Conservation (phyloP, 2,329 filamentous ascomycete genomes). For the Colletotrichum orchidophilum region DNA sequence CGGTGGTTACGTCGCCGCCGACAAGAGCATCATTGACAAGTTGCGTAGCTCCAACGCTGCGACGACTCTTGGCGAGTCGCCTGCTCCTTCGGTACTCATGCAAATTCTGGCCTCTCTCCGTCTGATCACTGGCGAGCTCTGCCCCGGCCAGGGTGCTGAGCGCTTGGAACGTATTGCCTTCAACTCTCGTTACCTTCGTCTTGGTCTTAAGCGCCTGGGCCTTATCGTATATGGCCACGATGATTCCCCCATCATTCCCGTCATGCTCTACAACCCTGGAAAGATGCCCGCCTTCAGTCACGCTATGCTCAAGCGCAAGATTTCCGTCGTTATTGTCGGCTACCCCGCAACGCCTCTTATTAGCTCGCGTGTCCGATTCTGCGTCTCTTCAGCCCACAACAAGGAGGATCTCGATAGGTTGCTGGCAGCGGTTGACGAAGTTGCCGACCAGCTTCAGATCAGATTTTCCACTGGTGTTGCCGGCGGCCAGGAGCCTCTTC, state of each 20-base stretch:
- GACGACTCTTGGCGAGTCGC: constrained; percentile 87
- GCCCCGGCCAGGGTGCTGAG: constrained; percentile 93
- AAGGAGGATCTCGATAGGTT: constrained; percentile 97
- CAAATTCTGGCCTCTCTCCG: constrained; percentile 89
- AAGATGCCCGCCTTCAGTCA: constrained; percentile 99
- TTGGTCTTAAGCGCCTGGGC: constrained; percentile 95
- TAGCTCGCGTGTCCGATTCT: constrained; percentile 94
- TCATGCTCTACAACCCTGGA: constrained; percentile 96
- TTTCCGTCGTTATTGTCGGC: constrained; percentile 95
- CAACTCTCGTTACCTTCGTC: constrained; percentile 97
- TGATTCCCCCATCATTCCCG: constrained; percentile 94
- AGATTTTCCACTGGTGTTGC: constrained; percentile 98
- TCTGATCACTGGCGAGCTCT: constrained; percentile 88
- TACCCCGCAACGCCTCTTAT: constrained; percentile 97
- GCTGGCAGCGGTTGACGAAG: constrained; percentile 88
- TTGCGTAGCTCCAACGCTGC: constrained; percentile 87
- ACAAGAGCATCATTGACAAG: constrained; percentile 92
- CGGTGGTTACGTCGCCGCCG: constrained; percentile 91
- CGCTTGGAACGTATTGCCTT: constrained; percentile 95
- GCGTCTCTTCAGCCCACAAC: constrained; percentile 94
- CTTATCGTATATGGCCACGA: constrained; percentile 98
- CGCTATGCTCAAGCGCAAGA: constrained; percentile 98
- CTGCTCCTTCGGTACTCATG: constrained; percentile 85
- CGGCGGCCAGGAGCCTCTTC: constrained; percentile 82
- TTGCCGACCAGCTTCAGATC: constrained; percentile 90